Percentiles rank a stretch among this genome's conserved stretches.
These are phyloP conservation scores for Hypoxylon sp. DNA, from an alignment of 2,329 filamentous ascomycete genomes.

Conservation along the genomic window DNA sequence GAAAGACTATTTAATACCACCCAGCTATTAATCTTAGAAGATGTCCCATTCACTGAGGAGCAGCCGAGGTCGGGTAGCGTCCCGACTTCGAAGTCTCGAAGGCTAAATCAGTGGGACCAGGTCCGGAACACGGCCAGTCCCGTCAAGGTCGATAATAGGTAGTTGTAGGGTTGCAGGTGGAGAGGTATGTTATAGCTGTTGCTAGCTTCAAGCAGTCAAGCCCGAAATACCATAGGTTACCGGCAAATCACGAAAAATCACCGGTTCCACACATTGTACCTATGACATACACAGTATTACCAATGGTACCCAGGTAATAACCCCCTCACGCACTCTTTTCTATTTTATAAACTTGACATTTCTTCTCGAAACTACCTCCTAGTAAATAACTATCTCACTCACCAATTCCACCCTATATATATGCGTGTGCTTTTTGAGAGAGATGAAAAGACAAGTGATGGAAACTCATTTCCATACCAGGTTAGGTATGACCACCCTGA, in stretches of 20 bases:
- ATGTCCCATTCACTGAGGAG: conserved; percentile 15
- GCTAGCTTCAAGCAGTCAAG: conserved; percentile 9
- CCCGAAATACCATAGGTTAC: conserved; percentile 3
- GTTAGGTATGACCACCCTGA: conserved; percentile 10
- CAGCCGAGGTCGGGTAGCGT: conserved; percentile 17
- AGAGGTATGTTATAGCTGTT: neutral
- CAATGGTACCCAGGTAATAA: neutral
- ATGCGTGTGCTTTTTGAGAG: neutral
- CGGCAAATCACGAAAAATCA: conserved; percentile 24
- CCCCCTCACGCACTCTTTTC: conserved; percentile 9
- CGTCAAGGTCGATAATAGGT: conserved; percentile 22
- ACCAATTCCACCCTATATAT: neutral
- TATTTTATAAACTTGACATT: neutral
- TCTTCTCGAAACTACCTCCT: neutral
- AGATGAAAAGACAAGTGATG: neutral
- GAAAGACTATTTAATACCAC: conserved; percentile 7
- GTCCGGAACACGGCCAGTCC: conserved; percentile 46
- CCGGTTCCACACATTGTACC: neutral
- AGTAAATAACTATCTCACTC: neutral
- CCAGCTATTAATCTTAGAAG: conserved; percentile 1
- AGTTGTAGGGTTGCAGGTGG: neutral
- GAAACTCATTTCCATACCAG: conserved; percentile 9
- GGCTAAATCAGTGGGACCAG: conserved; percentile 32
- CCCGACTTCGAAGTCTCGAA: conserved; percentile 36
- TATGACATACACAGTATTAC: conserved; percentile 27